Percentiles rank a stretch among this genome's conserved stretches.
Conservation (phyloP, 768 basidiomycete genomes). For the Boletus edulis region DNA sequence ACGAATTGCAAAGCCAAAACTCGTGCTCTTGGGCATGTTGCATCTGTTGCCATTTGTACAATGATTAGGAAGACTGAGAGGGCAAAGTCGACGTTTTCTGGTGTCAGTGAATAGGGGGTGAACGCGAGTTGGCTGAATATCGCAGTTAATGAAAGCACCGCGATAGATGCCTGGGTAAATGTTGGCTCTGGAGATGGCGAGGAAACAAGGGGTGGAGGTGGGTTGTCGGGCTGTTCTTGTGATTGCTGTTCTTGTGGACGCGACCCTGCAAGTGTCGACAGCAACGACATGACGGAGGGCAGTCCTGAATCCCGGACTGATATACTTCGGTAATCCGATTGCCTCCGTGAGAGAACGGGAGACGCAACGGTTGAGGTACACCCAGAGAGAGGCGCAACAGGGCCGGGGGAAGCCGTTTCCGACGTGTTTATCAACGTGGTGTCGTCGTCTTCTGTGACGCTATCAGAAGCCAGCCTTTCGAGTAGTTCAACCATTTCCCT, state of each 20-base stretch:
- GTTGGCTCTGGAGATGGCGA: constrained; percentile 26
- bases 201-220: constrained; percentile 27
- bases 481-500: constrained; percentile 41
- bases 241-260: constrained; percentile 57
- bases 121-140: constrained; percentile 72
- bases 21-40: constrained; percentile 57
- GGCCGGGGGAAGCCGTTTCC: constrained; percentile 39
- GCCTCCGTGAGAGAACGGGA: constrained; percentile 55
- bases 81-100: constrained; percentile 50
- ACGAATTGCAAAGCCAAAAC: constrained; percentile 81
- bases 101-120: constrained; percentile 53
- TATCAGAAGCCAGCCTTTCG: constrained; percentile 36
- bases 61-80: constrained; percentile 52
- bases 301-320: constrained; percentile 47
- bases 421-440: constrained; percentile 38
- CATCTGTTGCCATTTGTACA: constrained; percentile 43
- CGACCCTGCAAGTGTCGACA: constrained; percentile 62
- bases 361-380: constrained; percentile 40
- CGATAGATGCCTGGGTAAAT: constrained; percentile 51
- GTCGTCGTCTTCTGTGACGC: constrained; percentile 39
- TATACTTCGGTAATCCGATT: constrained; percentile 48
- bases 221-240: constrained; percentile 36
- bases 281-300: constrained; percentile 61
- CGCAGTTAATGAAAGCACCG: constrained; percentile 59
- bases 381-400: constrained; percentile 24